phyloP scores from a whole-genome alignment of 805 yeast species.

The Saccharomyces eubayanus region DNA sequence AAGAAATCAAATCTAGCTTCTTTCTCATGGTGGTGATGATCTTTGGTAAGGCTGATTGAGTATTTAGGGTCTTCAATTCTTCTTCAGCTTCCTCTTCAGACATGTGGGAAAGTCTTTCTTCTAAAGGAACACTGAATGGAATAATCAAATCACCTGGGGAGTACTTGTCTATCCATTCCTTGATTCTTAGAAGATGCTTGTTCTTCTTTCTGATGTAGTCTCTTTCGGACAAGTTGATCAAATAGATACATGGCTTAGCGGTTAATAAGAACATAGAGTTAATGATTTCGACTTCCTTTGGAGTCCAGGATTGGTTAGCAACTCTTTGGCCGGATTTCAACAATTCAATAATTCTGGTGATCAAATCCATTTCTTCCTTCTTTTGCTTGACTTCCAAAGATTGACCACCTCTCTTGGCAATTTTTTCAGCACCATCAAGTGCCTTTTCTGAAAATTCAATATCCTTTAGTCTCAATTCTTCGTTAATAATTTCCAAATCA shows the following conservation, averaged over 20 bases:
- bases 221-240: constrained; percentile 80
- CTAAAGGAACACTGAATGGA: constrained; percentile 87
- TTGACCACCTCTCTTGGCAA: constrained; percentile 82
- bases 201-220: constrained; percentile 85
- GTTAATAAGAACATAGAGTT: constrained; percentile 81
- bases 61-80: constrained; percentile 66
- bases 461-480: constrained; percentile 92
- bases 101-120: constrained; percentile 85
- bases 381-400: constrained; percentile 80
- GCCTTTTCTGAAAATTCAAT: constrained; percentile 88
- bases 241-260: constrained; percentile 90
- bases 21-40: constrained; percentile 82
- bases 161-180: constrained; percentile 74
- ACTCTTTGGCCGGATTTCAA: constrained; percentile 83
- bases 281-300: constrained; percentile 85
- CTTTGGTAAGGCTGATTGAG: constrained; percentile 75
- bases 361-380: constrained; percentile 75
- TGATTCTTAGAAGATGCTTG: constrained; percentile 71
- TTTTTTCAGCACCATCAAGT: constrained; percentile 67
- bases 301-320: constrained; percentile 78
- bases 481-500: constrained; percentile 84
- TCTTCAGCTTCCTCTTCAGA: constrained; percentile 72
- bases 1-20: constrained; percentile 78
- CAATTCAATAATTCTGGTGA: constrained; percentile 62
- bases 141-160: constrained; percentile 88